Evolutionary conservation across 2,329 filamentous ascomycete genomes (phyloP).

Genomic region (Hypomyces perniciosus): DNA sequence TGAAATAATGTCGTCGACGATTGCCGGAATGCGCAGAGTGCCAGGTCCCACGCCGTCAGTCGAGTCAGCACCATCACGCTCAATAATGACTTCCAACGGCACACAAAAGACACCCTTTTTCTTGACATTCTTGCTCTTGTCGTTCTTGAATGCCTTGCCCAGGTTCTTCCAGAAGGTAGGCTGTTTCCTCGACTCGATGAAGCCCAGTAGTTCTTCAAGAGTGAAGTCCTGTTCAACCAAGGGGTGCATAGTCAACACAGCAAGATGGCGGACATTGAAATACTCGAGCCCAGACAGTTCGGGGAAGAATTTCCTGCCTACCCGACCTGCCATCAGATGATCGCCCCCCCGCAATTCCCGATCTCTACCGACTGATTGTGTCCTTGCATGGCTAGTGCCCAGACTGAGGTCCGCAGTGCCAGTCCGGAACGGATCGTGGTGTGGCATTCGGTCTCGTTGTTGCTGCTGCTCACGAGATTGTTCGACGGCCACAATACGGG

Average conservation of each 20-base stretch:
- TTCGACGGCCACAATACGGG: conserved; percentile 89
- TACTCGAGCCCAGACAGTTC: conserved; percentile 93
- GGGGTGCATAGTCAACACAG: conserved; percentile 90
- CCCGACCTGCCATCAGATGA: conserved; percentile 42
- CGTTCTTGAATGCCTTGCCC: conserved; percentile 90
- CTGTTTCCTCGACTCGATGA: conserved; percentile 86
- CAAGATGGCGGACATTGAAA: conserved; percentile 93
- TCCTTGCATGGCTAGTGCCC: conserved; percentile 61
- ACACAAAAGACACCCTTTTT: conserved; percentile 95
- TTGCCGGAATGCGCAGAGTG: conserved; percentile 80
- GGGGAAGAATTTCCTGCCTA: conserved; percentile 81
- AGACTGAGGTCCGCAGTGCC: conserved; percentile 38
- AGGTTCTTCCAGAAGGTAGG: conserved; percentile 98
- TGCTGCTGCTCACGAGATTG: conserved; percentile 89
- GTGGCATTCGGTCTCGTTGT: conserved; percentile 45
- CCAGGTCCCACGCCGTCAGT: conserved; percentile 94
- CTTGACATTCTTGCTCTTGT: conserved; percentile 69
- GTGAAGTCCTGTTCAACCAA: conserved; percentile 84
- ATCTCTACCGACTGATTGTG: conserved; percentile 48
- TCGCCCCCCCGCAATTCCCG: conserved; percentile 48
- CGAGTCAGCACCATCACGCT: conserved; percentile 93
- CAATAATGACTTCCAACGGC: conserved; percentile 78
- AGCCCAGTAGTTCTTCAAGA: conserved; percentile 83
- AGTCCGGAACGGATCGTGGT: conserved; percentile 61
- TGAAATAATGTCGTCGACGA: conserved; percentile 89